Conservation (phyloP, 1,284 basidiomycete species). For the Puccinia sorghi region DNA sequence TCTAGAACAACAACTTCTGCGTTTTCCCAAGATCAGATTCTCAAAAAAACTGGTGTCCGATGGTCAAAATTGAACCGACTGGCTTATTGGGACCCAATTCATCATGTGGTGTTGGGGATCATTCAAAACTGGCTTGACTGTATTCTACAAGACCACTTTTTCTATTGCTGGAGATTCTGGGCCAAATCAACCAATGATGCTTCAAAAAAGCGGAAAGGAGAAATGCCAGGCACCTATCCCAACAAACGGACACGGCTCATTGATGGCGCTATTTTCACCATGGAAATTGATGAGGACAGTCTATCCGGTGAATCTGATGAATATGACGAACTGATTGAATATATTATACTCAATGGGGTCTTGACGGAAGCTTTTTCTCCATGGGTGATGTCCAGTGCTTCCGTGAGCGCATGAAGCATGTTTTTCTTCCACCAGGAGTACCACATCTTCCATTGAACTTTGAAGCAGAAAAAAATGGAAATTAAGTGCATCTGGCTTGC, state of each 20-base stretch:
- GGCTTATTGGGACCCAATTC: conserved; percentile 26
- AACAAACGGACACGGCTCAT: conserved; percentile 3
- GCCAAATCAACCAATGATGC: not conserved
- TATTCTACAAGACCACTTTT: conserved; percentile 26
- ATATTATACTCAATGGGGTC: too few relatives aligned
- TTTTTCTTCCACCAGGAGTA: conserved; percentile 20
- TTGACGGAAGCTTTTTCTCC: conserved; percentile 9
- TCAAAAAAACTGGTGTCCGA: conserved; percentile 11
- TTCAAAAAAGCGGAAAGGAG: not conserved
- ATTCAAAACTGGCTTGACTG: conserved; percentile 47
- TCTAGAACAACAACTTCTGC: not conserved
- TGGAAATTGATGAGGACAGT: not conserved
- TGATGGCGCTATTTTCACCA: not conserved
- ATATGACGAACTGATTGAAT: conserved; percentile 11
- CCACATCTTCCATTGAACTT: conserved; percentile 27
- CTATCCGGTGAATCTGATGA: conserved; percentile 5
- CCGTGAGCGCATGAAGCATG: not conserved
- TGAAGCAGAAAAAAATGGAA: conserved; percentile 33
- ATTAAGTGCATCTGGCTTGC: conserved; percentile 28
- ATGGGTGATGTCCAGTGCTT: conserved; percentile 13
- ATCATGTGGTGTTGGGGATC: conserved; percentile 32
- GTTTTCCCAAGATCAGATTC: conserved; percentile 7
- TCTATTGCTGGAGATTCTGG: conserved; percentile 23
- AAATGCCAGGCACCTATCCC: not conserved
- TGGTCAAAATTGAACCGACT: conserved; percentile 46